Percentiles rank a stretch among this genome's conserved stretches.
phyloP scores from a whole-genome alignment of 495 filamentous ascomycete species.

The Penicillium parvum region DNA sequence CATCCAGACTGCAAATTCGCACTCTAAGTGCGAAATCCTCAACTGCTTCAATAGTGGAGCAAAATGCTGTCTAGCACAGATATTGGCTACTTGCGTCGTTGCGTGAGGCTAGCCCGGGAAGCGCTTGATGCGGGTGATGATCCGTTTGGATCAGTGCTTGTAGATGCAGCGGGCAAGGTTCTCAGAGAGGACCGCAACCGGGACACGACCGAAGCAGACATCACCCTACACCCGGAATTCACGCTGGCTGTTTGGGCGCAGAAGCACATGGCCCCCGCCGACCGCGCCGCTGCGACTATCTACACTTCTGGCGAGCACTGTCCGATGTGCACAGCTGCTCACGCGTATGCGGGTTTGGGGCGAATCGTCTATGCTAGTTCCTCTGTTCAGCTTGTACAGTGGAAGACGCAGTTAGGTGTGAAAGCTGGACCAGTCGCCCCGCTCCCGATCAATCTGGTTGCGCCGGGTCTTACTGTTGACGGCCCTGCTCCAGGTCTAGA shows the following conservation, averaged over 20 bases:
- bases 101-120: slow-evolving; percentile 24
- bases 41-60: too few species aligned
- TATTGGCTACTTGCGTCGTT: slow-evolving; percentile 13
- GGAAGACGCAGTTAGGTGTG: slow-evolving; percentile 10
- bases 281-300: slow-evolving; percentile 21
- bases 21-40: too few species aligned
- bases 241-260: slow-evolving; percentile 15
- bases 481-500: slow-evolving; percentile 12
- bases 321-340: slow-evolving; percentile 30
- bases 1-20: too few species aligned
- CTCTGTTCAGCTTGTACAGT: slow-evolving; percentile 8
- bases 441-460: slow-evolving; percentile 10
- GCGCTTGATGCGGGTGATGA: slow-evolving; percentile 28
- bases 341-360: slow-evolving; percentile 25
- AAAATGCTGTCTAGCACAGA: slow-evolving; percentile 14
- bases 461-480: slow-evolving; percentile 11
- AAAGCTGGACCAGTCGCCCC: slow-evolving; percentile 3
- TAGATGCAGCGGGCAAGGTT: slow-evolving; percentile 6
- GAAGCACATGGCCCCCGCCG: slow-evolving; percentile 18
- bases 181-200: slow-evolving; percentile 20
- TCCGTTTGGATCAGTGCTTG: slow-evolving; percentile 25
- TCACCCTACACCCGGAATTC: slow-evolving; percentile 17
- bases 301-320: slow-evolving; percentile 37
- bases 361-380: slow-evolving; percentile 28
- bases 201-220: slow-evolving; percentile 6